phyloP scores from a whole-genome alignment of 1,284 basidiomycete genomes.

The Ganoderma leucocontextum region DNA sequence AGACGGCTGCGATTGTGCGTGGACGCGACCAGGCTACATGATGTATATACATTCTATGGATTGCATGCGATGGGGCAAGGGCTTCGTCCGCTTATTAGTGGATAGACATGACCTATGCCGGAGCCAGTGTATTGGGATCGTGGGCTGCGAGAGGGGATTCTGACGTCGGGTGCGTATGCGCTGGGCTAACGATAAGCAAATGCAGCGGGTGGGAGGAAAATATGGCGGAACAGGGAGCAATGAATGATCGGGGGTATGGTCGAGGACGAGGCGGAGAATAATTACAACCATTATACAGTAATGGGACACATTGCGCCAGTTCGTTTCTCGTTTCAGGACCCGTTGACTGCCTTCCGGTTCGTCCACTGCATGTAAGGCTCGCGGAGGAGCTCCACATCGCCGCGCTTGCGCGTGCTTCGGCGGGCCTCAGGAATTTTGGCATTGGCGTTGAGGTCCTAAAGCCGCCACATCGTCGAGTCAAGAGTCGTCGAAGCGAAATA shows the following conservation, averaged over 20 bases:
- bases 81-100: conserved; percentile 2
- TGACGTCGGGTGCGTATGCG: neutral
- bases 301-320: neutral
- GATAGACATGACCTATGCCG: conserved; percentile 10
- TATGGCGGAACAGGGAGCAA: neutral
- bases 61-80: conserved; percentile 8
- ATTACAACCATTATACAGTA: conserved; percentile 16
- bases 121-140: neutral
- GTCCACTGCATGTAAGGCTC: conserved; percentile 88
- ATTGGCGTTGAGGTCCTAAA: conserved; percentile 70
- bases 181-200: neutral
- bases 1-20: conserved; percentile 5
- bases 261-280: neutral
- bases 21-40: conserved; percentile 12
- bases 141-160: neutral
- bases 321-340: conserved; percentile 33
- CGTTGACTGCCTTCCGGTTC: conserved; percentile 71
- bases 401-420: conserved; percentile 75
- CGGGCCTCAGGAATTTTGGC: conserved; percentile 79
- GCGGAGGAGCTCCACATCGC: conserved; percentile 67
- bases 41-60: conserved; percentile 16
- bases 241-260: neutral
- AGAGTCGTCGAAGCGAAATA: neutral
- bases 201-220: neutral
- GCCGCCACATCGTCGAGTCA: conserved; percentile 8